Evolutionary conservation across 148 eudicot species (phyloP).

Genomic region (Chenopodium album): DNA sequence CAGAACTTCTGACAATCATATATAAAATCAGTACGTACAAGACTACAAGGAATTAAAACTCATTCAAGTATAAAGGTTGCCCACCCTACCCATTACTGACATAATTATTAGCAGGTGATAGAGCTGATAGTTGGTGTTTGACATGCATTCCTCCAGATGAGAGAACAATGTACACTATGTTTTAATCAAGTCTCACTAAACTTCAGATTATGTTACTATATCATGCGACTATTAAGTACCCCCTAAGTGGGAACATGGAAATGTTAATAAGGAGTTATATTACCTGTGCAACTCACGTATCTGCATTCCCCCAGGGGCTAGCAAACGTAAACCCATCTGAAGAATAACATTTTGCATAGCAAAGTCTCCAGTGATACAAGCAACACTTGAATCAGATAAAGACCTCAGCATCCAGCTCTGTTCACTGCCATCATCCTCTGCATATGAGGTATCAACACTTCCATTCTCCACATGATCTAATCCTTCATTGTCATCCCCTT

Average conservation of each 20-base stretch:
- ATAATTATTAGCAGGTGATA: background rate
- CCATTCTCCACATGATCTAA: slow-evolving; percentile 52
- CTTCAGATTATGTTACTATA: background rate
- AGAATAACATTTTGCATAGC: slow-evolving; percentile 99
- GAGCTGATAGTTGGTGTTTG: background rate
- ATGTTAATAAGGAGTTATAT: background rate
- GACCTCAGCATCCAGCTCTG: slow-evolving; percentile 89
- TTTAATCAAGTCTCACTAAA: background rate
- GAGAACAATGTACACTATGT: too few relatives aligned
- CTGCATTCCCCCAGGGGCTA: slow-evolving; percentile 99
- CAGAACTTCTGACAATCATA: slow-evolving; percentile 1
- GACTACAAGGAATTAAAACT: too few relatives aligned
- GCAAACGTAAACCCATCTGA: slow-evolving; percentile 88
- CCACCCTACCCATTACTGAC: background rate
- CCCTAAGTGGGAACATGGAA: background rate
- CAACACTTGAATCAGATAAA: slow-evolving; percentile 87
- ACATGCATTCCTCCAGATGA: background rate
- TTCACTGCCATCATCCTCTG: slow-evolving; percentile 79
- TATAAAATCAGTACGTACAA: background rate
- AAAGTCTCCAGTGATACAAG: slow-evolving; percentile 84
- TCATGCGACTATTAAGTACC: background rate
- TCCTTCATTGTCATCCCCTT: slow-evolving; percentile 31
- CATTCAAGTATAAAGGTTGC: background rate
- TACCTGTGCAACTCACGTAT: slow-evolving; percentile 95
- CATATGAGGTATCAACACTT: slow-evolving; percentile 45